Evolutionary conservation across 2,329 filamentous ascomycete genomes (phyloP), one percentile per base, ranked within the genome.

Genomic region (Cordyceps cateniannulata): DNA sequence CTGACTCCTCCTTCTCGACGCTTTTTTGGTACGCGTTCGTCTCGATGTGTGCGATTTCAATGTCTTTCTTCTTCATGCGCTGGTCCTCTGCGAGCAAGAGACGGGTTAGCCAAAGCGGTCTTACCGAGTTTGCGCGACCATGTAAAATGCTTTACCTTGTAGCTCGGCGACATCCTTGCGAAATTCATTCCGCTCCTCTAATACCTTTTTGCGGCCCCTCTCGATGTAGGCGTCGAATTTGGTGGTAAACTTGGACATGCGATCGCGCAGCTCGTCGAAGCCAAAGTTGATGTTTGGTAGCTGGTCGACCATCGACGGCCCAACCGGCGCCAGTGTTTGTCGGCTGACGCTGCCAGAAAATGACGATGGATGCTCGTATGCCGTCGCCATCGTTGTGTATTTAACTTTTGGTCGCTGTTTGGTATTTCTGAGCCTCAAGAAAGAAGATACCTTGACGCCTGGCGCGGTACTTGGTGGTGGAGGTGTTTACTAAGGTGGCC

Each of bases 141-240:
- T n/a, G n/a, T n/a, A n/a, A n/a, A n/a, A n/a, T n/a, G n/a, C 27
- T 14, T 1, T 80, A 96, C 93, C 93, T 79, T 96, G 89, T 40
- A 96, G 77, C 73, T 98, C 95, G 50, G 91, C 89, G 25, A 98
- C 79, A 69, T 90, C 96, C 78, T 95, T 89, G 65, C 90, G 89
- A 71, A 97, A 99, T 63, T 96, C 88, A 70, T 97, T 98, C 70
- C 92, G 86, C 78, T 98, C 93, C 69, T 97, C 92, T 8, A 98
- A 74, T 0, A 98, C 91, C 58, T 90, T 85, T 74, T 96, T 96
- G 54, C 93, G 84, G 0, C 93, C 92, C 65, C 90, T 87, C 70
- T 96, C 93, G 65, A 99, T 97, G 68, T 97, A 98, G 0, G 87
- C 86, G 71, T 99, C 95, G 68, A 99, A 99, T 67, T 86, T 89